Percentiles rank a stretch among this genome's conserved stretches.
phyloP scores from a whole-genome alignment of 2,329 filamentous ascomycete genomes.

The Fusarium sp. region DNA sequence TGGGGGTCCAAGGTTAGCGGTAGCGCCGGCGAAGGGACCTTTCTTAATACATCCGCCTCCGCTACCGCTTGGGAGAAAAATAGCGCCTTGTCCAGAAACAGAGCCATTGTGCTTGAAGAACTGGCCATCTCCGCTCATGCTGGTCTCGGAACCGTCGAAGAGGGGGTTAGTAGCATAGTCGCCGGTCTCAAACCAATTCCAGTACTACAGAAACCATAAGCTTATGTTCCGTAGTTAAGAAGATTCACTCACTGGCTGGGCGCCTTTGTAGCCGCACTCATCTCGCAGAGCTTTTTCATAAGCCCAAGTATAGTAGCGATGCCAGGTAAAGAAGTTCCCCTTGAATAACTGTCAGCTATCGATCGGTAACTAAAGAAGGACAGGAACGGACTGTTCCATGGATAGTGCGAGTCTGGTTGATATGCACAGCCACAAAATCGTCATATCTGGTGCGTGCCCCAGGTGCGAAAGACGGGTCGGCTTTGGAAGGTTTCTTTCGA shows the following conservation, averaged over 20 bases:
- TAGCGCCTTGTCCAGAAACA: not conserved
- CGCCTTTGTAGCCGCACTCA: constrained; percentile 13
- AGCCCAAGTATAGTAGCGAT: constrained; percentile 12
- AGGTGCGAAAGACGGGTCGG: not conserved
- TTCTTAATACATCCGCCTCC: not conserved
- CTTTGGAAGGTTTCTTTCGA: constrained; percentile 1
- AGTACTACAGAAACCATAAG: not conserved
- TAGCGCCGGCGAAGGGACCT: not conserved
- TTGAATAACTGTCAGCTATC: rapidly evolving
- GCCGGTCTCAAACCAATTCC: constrained; percentile 14
- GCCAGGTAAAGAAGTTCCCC: constrained; percentile 20
- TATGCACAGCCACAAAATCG: constrained; percentile 16
- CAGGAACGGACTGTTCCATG: not conserved
- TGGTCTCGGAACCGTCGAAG: constrained; percentile 5
- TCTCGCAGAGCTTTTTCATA: constrained; percentile 6
- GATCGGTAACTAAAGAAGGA: rapidly evolving
- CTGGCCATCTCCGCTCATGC: constrained; percentile 13
- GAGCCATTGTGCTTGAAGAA: constrained; percentile 3
- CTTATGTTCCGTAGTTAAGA: no score
- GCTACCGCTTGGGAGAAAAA: not conserved
- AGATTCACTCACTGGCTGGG: not conserved
- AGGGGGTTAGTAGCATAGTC: not conserved
- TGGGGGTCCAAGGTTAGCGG: constrained; percentile 1
- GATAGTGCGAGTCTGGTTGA: constrained; percentile 1
- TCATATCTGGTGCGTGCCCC: constrained; percentile 10